A percentile compares a stretch with the other conserved stretches of the same genome.
Conservation (phyloP, 2,329 filamentous ascomycete genomes). For the Trichoderma brevicompactum region DNA sequence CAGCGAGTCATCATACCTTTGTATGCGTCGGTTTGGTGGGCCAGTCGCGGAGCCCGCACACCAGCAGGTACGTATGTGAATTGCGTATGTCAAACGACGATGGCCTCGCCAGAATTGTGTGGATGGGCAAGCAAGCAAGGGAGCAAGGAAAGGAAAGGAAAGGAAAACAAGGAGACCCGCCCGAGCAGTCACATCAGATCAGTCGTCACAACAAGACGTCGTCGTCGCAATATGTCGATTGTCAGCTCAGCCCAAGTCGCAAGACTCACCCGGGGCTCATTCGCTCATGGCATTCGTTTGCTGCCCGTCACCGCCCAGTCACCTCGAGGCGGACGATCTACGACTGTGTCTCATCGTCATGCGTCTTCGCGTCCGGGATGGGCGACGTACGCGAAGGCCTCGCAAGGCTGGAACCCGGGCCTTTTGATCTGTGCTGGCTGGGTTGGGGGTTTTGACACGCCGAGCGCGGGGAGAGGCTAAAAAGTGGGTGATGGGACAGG, state of each 20-base stretch:
- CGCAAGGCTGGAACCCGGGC: conserved; percentile 20
- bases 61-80: background rate
- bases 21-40: background rate
- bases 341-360: conserved; percentile 21
- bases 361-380: conserved; percentile 1
- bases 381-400: conserved; percentile 4
- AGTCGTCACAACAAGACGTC: background rate
- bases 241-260: background rate
- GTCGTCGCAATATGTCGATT: conserved; percentile 9
- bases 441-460: background rate
- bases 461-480: conserved; percentile 28
- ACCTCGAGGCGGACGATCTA: background rate
- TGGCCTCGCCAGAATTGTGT: background rate
- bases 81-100: background rate
- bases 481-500: conserved; percentile 20
- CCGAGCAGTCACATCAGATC: conserved; percentile 12
- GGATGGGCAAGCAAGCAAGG: background rate
- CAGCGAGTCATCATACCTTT: background rate
- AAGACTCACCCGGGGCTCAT: no score
- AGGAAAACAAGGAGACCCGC: background rate
- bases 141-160: background rate
- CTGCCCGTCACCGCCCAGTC: background rate
- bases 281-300: background rate
- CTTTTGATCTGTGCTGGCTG: conserved; percentile 7
- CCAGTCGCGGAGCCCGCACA: background rate